Evolutionary conservation across 2,329 filamentous ascomycete species (phyloP), one percentile per base, ranked within the genome.

Genomic region (Cytospora piceicola): DNA sequence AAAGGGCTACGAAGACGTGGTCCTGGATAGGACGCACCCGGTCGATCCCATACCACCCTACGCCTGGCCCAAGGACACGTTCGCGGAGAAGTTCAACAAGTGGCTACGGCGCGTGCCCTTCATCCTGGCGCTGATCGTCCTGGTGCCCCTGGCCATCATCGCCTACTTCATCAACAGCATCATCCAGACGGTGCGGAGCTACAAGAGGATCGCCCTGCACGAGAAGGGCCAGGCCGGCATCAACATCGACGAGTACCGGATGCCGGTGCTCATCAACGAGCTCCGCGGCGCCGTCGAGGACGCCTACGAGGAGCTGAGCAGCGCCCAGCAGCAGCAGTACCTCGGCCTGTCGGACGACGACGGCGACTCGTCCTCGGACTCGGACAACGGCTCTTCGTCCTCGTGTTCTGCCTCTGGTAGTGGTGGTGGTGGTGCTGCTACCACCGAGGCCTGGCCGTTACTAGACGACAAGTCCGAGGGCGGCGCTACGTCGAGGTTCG

Each of bases 211-310:
- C 64, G 84, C 84, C 63, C 79, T 92, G 2, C 92, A 98, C 73
- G 90, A 94, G 74, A 81, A 83, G 60, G 90, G 91, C 17, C 81
- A 88, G 61, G 86, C 87, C 0, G 90, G 89, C 7, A 82, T 92
- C 62, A 83, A 88, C 62, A 82, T 91, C 20, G 82, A 86, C 20
- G 84, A 87, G 58, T 97, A 96, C 73, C 86, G 91, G 24, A 85
- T 94, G 34, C 91, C 92, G 0, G 79, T 95, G 12, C 83, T 93
- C 72, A 86, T 94, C 70, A 89, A 91, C 70, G 89, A 91, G 64
- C 86, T 94, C 29, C 90, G 90, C 51, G 87, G 86, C 64, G 89
- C 89, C 29, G 89, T 94, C 17, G 93, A 97, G 73, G 87, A 90
- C 58, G 88, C 88, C 2, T 93, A 92, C 72, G 92, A 93, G 75